Evolutionary conservation across 108 stramenopile species (phyloP), one percentile per base, ranked within the genome.

Genomic region (Cyclotella baltica): DNA sequence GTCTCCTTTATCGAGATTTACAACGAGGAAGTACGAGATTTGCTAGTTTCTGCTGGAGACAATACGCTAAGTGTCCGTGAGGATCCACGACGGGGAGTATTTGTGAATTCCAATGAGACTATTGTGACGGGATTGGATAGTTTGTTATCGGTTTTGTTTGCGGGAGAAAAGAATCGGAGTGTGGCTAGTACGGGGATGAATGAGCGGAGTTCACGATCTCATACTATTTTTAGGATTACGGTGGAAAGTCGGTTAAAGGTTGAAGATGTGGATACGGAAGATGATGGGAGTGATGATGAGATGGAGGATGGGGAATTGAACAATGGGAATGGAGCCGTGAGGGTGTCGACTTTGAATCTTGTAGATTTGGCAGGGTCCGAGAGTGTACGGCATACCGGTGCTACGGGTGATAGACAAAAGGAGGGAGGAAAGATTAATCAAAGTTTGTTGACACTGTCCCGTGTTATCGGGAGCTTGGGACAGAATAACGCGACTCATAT

Each of bases 391-490:
- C 94, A 91, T 67, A 97, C 96, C 10, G 93, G 94, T 19, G 98
- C 97, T 2, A 96, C 95, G 30, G 99, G 99, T 11, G 91, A 95
- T 33, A 90, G 98, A 37, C 97, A 93, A 72, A 97, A 97, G 86
- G 99, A 99, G 73, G 98, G 98, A 25, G 98, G 96, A 33, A 97
- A 97, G 76, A 99, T 99, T 87, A 99, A 99, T 69, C 85, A 90
- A 55, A 97, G 96, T 78, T 92, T 99, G 19, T 86, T 98, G 59
- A 97, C 98, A 4, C 88, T 99, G 27, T 98, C 98, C 33, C 98
- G 98, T 68, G 99, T 99, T n/a, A 99, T 99, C 76, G 86, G 86
- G 22, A 97, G 96, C 29, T 96, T 99, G 13, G 98, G 99, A 27
- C 87, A 96, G 64, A 78, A 87, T 51, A n/a, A n/a, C n/a, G 78